Evolutionary conservation across 768 basidiomycete genomes (phyloP), one percentile per base, ranked within the genome.

Genomic region (Tephrocybe sp.): DNA sequence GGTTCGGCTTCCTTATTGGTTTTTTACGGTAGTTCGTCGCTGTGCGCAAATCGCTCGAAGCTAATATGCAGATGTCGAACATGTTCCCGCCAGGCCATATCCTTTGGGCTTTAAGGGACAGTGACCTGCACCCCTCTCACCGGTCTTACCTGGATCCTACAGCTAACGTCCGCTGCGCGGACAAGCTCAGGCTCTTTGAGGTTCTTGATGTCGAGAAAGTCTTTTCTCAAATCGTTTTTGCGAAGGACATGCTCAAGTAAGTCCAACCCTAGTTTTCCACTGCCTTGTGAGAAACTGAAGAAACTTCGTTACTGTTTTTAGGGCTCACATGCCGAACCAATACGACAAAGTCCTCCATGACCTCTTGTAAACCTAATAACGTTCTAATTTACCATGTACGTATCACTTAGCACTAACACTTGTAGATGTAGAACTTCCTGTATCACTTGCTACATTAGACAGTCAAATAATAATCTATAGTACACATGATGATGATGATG

Each of bases 11-110:
- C 26, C 34, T 52, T 28, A 53, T 21, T 8, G 36, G 25, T 8
- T 31, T 24, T n/a, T 38, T 42, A 11, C 30, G 39, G 24, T 47
- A 92, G 90, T 89, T 92, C 60, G 71, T 92, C 31, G 79, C 88
- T 0, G 78, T 87, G 50, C 81, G 90, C 37, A 92, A 89, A 73
- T 91, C 89, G 2, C 75, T 92, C 0, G 88, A 92, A 63, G 89
- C 89, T 37, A 90, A 88, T 51, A 92, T 92, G 89, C 78, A 82
- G 41, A 79, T 76, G 71, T 69, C 80, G 2, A 76, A 84, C 55
- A 76, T 89, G 63, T 90, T 80, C 53, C 89, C 89, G 11, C 86
- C 90, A 0, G 90, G 89, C 2, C 77, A 83, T 7, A 83, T 92
- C 13, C 73, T 89, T 26, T 91, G 89, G 89, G 89, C 84, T 5